Percentiles rank a stretch among this genome's conserved stretches.
These are phyloP conservation scores for Aspergillus egyptiacus DNA, from an alignment of 495 filamentous ascomycete species.

Conservation along the genomic window DNA sequence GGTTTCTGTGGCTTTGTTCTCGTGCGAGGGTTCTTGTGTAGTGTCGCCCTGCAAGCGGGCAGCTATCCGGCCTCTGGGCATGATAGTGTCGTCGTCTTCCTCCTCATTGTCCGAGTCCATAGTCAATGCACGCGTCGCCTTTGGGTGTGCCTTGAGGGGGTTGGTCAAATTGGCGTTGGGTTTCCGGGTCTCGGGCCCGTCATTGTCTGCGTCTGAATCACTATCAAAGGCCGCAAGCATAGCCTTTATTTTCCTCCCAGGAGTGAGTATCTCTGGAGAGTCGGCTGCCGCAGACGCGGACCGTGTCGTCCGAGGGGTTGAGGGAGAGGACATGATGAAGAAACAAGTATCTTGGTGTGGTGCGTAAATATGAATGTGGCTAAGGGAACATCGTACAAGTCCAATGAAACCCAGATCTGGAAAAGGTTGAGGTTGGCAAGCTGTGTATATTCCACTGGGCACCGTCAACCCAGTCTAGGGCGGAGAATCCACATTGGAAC, in stretches of 20 bases:
- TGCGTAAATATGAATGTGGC: background rate
- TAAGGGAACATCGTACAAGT: background rate
- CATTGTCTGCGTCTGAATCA: slow-evolving; percentile 48
- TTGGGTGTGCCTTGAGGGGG: slow-evolving; percentile 19
- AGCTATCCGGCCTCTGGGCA: slow-evolving; percentile 66
- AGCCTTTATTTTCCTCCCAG: slow-evolving; percentile 63
- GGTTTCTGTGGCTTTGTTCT: slow-evolving; percentile 16
- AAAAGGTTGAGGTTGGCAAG: background rate
- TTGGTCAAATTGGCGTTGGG: slow-evolving; percentile 17
- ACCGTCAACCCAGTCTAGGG: slow-evolving; percentile 4
- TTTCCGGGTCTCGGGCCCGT: slow-evolving; percentile 10
- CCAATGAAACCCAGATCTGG: background rate
- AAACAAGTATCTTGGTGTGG: background rate
- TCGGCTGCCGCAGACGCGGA: slow-evolving; percentile 28
- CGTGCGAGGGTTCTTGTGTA: slow-evolving; percentile 5
- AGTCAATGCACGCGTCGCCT: background rate
- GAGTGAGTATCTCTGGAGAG: slow-evolving; percentile 51
- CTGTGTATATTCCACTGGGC: background rate
- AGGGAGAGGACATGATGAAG: slow-evolving; percentile 33
- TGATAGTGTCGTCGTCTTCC: slow-evolving; percentile 47
- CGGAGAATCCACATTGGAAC: slow-evolving; percentile 18
- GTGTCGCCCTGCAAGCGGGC: slow-evolving; percentile 52
- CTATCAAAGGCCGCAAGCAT: slow-evolving; percentile 59
- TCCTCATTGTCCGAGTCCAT: slow-evolving; percentile 17
- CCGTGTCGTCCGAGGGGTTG: slow-evolving; percentile 41